Conservation (phyloP, 768 basidiomycete genomes). For the Epithele typhae region DNA sequence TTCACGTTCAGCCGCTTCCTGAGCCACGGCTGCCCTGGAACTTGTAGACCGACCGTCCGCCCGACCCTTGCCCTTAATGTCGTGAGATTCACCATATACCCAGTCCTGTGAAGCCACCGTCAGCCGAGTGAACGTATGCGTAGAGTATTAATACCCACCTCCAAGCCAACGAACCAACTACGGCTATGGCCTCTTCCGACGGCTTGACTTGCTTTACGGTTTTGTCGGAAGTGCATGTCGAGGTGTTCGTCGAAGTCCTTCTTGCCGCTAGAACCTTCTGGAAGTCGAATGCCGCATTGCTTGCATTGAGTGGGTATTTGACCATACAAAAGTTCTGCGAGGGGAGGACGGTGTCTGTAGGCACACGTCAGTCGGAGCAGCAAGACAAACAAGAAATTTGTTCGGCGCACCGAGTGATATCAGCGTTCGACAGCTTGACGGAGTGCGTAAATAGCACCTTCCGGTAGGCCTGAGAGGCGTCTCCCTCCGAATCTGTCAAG, state of each 20-base stretch:
- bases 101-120: slow-evolving; percentile 61
- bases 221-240: slow-evolving; percentile 96
- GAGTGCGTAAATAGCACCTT: slow-evolving; percentile 53
- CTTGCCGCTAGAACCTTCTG: slow-evolving; percentile 67
- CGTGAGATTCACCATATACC: slow-evolving; percentile 63
- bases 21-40: slow-evolving; percentile 55
- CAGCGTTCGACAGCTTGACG: slow-evolving; percentile 61
- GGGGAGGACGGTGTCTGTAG: slow-evolving; percentile 53
- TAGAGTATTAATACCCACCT: slow-evolving; percentile 48
- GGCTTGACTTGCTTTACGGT: slow-evolving; percentile 75
- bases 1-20: slow-evolving; percentile 67
- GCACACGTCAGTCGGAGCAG: no score
- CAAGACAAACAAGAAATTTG: no score
- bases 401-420: slow-evolving; percentile 71
- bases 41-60: slow-evolving; percentile 48
- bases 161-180: slow-evolving; percentile 81
- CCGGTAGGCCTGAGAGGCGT: slow-evolving; percentile 55
- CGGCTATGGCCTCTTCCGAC: slow-evolving; percentile 83
- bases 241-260: slow-evolving; percentile 82
- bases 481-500: slow-evolving; percentile 36
- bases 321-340: slow-evolving; percentile 67
- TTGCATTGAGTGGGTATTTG: slow-evolving; percentile 81
- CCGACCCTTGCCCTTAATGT: slow-evolving; percentile 67
- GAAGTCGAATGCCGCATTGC: slow-evolving; percentile 88
- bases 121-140: slow-evolving; percentile 7